phyloP scores from a whole-genome alignment of 805 yeast genomes.

The Ogataea kodamae region DNA sequence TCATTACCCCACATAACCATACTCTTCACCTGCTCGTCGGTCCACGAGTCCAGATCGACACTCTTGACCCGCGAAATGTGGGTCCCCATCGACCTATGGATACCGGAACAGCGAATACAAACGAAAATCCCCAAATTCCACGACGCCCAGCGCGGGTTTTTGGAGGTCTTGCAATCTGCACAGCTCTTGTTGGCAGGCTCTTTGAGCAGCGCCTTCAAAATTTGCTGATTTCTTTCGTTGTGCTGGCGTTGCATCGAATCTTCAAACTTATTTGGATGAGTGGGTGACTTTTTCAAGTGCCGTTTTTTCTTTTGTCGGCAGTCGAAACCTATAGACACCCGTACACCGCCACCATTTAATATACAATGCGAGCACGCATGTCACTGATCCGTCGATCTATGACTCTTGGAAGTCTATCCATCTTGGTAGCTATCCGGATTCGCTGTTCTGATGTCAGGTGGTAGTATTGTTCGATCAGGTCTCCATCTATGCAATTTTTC shows the following conservation, averaged over 20 bases:
- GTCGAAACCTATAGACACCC: too few species aligned
- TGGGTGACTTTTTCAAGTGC: too few species aligned
- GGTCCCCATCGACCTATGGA: constrained; percentile 93
- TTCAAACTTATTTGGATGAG: too few species aligned
- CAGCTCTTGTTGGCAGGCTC: constrained; percentile 77
- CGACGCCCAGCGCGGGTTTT: constrained; percentile 97
- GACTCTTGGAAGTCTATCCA: constrained; percentile 47
- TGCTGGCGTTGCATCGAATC: constrained; percentile 17
- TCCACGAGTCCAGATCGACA: constrained; percentile 95
- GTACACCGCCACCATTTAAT: constrained; percentile 14
- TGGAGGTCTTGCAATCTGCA: constrained; percentile 86
- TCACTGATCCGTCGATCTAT: constrained; percentile 52
- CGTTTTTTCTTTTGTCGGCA: too few species aligned
- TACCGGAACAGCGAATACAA: constrained; percentile 94
- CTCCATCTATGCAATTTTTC: constrained; percentile 82
- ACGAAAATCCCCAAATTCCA: constrained; percentile 93
- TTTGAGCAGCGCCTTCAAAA: constrained; percentile 67
- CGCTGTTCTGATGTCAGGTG: constrained; percentile 35
- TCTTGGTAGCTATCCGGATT: constrained; percentile 36
- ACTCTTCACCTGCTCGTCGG: constrained; percentile 80
- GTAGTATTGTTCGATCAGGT: constrained; percentile 61
- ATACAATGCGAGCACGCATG: constrained; percentile 40
- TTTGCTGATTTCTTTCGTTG: constrained; percentile 58
- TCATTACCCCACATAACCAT: constrained; percentile 87
- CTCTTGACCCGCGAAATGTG: constrained; percentile 91